Evolutionary conservation across 2,329 filamentous ascomycete species (phyloP), one percentile per base, ranked within the genome.

Genomic region (Epicoccum nigrum): DNA sequence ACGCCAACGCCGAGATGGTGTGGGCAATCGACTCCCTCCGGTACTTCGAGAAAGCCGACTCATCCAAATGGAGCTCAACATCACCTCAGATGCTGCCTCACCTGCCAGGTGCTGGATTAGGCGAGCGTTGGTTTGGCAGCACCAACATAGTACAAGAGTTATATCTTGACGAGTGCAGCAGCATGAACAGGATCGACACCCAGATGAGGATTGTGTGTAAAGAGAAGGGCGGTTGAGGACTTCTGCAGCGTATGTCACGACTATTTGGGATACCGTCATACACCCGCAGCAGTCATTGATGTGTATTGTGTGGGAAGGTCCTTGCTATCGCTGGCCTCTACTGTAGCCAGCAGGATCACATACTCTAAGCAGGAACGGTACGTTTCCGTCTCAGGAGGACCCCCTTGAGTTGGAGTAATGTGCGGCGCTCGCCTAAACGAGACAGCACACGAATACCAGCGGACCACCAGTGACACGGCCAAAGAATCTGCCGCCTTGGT

Each of bases 101-200:
- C 12, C 23, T 71, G 4, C 68, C 68, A 1, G 69, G 66, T 1
- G 62, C 64, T 1, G 63, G 68, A 0, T 41, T 71, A 4, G 69
- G 69, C 1, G 69, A 70, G 43, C 56, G 55, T 9, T 71, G 62
- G 63, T 69, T 65, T 44, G 63, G 64, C 0, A 68, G 67, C 32
- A 54, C 58, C 5, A 59, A 64, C 52, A 23, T 68, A 20, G 61
- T 70, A 33, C 65, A 70, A 38, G 64, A 60, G 35, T 52, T 71
- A 4, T 67, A 63, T 51, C 42, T 71, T 21, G 69, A 71, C 47
- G 69, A 71, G 50, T 69, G 65, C 60, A 67, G 64, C 42, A 67
- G 65, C 32, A 55, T 69, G 61, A 64, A 71, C 45, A 53, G 69
- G 39, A 68, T 70, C 34, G 49, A 51, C 13, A 45, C 48, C 7